A percentile compares a stretch with the other conserved stretches of the same genome.
These are phyloP conservation scores for Pisolithus orientalis DNA, from an alignment of 768 basidiomycete species.

Conservation along the genomic window DNA sequence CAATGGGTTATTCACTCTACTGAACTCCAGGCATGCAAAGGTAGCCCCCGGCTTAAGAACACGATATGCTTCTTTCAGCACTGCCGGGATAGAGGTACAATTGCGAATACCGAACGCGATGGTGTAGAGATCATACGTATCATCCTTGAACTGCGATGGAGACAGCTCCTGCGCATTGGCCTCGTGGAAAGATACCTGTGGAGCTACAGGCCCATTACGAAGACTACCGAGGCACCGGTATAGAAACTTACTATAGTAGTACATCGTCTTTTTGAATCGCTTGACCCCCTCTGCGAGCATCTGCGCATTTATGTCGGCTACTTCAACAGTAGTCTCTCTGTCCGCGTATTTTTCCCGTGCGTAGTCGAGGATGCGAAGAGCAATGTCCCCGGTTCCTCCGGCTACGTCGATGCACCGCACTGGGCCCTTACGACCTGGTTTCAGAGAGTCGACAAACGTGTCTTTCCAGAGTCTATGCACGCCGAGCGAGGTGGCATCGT, in stretches of 20 bases:
- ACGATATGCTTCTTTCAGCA: slow-evolving; percentile 82
- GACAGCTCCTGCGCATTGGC: slow-evolving; percentile 86
- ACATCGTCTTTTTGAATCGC: slow-evolving; percentile 95
- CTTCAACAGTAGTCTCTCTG: slow-evolving; percentile 80
- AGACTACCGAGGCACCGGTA: background rate
- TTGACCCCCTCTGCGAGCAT: slow-evolving; percentile 92
- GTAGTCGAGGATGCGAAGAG: slow-evolving; percentile 85
- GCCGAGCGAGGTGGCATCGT: slow-evolving; percentile 96
- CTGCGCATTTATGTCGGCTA: slow-evolving; percentile 91
- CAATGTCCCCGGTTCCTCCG: slow-evolving; percentile 97
- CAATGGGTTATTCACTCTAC: slow-evolving; percentile 83
- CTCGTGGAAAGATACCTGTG: slow-evolving; percentile 88
- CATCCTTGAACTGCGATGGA: slow-evolving; percentile 58
- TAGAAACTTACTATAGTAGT: slow-evolving; percentile 77
- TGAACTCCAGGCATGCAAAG: slow-evolving; percentile 95
- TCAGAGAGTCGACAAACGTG: slow-evolving; percentile 66
- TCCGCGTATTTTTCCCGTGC: slow-evolving; percentile 86
- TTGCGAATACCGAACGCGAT: slow-evolving; percentile 99
- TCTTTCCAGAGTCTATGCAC: slow-evolving; percentile 98
- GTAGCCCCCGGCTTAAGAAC: slow-evolving; percentile 95
- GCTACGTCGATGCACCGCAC: slow-evolving; percentile 90
- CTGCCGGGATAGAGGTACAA: slow-evolving; percentile 87
- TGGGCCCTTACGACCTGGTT: slow-evolving; percentile 70
- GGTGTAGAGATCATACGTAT: slow-evolving; percentile 93
- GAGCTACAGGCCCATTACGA: slow-evolving; percentile 44